phyloP scores from a whole-genome alignment of 306 rosid genomes.

The Corylus heterophylla region DNA sequence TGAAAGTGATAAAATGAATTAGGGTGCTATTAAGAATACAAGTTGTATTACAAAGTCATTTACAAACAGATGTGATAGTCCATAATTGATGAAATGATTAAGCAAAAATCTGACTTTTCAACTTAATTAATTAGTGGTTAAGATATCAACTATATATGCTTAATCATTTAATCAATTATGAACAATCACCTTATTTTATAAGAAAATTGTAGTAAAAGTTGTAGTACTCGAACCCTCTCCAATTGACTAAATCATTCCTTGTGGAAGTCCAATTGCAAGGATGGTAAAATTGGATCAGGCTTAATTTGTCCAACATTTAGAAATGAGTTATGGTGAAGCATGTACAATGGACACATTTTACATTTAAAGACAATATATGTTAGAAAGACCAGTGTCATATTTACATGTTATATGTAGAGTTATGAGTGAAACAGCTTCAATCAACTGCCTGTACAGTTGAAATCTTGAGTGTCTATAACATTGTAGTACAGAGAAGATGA shows the following conservation, averaged over 20 bases:
- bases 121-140: too few relatives aligned
- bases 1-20: too few relatives aligned
- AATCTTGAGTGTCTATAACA: constrained; percentile 45
- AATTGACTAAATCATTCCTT: background rate
- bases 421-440: constrained; percentile 23
- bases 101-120: too few relatives aligned
- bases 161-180: too few relatives aligned
- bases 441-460: constrained; percentile 58
- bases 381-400: background rate
- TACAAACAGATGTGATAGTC: too few relatives aligned
- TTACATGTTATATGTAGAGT: background rate
- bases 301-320: background rate
- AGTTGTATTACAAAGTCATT: too few relatives aligned
- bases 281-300: background rate
- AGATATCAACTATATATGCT: too few relatives aligned
- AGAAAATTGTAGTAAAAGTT: too few relatives aligned
- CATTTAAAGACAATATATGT: background rate
- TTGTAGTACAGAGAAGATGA: constrained; percentile 76
- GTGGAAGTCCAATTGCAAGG: background rate
- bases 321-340: background rate
- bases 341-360: background rate
- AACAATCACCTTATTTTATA: too few relatives aligned
- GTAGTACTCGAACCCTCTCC: background rate
- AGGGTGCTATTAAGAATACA: too few relatives aligned
- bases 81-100: too few relatives aligned